Percentiles rank a stretch among this genome's conserved stretches.
These are phyloP conservation scores for Hypomyces rosellus DNA, from an alignment of 2,329 filamentous ascomycete genomes.

Conservation along the genomic window DNA sequence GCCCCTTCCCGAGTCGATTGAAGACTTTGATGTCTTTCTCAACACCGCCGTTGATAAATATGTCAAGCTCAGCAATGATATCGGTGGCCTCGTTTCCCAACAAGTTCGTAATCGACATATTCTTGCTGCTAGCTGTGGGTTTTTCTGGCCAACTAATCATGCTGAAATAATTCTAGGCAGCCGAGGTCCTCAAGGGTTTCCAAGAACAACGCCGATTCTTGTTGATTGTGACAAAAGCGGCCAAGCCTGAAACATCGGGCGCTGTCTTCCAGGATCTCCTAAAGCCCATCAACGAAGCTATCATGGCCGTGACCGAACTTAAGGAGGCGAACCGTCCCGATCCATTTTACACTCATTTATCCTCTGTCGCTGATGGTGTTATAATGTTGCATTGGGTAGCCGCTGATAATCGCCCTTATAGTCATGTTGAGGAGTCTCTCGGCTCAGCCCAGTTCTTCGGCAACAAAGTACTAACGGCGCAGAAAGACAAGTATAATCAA, in stretches of 20 bases:
- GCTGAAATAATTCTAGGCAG: constrained; percentile 32
- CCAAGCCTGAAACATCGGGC: constrained; percentile 70
- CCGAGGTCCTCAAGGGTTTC: constrained; percentile 59
- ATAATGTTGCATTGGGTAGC: constrained; percentile 87
- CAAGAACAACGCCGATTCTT: constrained; percentile 81
- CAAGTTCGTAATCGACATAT: constrained; percentile 51
- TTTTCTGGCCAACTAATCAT: not conserved
- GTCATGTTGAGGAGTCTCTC: constrained; percentile 77
- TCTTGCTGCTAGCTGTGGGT: not conserved
- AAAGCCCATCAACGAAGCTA: constrained; percentile 78
- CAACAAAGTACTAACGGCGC: constrained; percentile 86
- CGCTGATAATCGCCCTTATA: constrained; percentile 73
- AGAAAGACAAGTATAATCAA: constrained; percentile 58
- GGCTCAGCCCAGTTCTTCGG: constrained; percentile 88
- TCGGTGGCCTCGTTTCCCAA: constrained; percentile 72
- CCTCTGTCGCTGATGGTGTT: constrained; percentile 84
- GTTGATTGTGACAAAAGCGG: constrained; percentile 80
- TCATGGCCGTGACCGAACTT: constrained; percentile 72
- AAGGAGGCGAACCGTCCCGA: constrained; percentile 75
- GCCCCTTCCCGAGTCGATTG: constrained; percentile 66
- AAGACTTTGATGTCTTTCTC: constrained; percentile 81
- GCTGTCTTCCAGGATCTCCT: constrained; percentile 67
- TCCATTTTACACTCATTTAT: constrained; percentile 72
- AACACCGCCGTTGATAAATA: constrained; percentile 68
- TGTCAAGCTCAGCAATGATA: constrained; percentile 66